Evolutionary conservation across 768 basidiomycete species (phyloP), one percentile per base, ranked within the genome.

Genomic region (Mrakia frigida): DNA sequence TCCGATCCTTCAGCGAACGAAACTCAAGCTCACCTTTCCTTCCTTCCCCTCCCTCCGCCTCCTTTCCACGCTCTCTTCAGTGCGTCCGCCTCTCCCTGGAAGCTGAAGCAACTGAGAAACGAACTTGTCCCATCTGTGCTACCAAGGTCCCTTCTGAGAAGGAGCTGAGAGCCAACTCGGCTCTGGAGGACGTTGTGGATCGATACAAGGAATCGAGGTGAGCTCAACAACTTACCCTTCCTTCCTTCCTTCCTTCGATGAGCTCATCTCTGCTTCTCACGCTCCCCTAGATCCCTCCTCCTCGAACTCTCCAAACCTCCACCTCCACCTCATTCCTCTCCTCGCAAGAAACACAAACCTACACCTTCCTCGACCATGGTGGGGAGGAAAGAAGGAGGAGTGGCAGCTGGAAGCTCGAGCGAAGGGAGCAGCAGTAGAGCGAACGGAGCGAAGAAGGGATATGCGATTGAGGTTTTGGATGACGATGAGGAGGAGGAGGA

Each of bases 1-100:
- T 14, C 13, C 56, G 56, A 56, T 56, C 9, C 56, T 56, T 18
- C 35, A 21, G 13, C 21, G 65, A 68, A n/a, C 35, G 63, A 65
- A 65, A 37, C 16, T 23, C 3, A 43, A 31, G n/a, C 33, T 33
- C 33, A 37, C 63, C 37, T 37, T 65, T n/a, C n/a, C 63, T 16
- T 60, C 59, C 63, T 25, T 28, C 23, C 56, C 11, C 9, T 9
- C n/a, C 23, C 5, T 28, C 56, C 56, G n/a, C 28, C 56, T 7
- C 25, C n/a, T 7, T 52, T 23, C 16, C 6, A 18, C 23, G 16
- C 3, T n/a, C n/a, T n/a, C n/a, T 9, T n/a, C 37, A 72, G 71
- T 72, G 71, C 39, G 50, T 72, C 50, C 52, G 71, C 16, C 43
- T 56, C 52, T 33, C 71, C 31, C 35, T 72, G 13, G 71, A 72